Base-by-base conservation (phyloP, 2,329 filamentous ascomycete species). In the Diaporthe amygdali region DNA sequence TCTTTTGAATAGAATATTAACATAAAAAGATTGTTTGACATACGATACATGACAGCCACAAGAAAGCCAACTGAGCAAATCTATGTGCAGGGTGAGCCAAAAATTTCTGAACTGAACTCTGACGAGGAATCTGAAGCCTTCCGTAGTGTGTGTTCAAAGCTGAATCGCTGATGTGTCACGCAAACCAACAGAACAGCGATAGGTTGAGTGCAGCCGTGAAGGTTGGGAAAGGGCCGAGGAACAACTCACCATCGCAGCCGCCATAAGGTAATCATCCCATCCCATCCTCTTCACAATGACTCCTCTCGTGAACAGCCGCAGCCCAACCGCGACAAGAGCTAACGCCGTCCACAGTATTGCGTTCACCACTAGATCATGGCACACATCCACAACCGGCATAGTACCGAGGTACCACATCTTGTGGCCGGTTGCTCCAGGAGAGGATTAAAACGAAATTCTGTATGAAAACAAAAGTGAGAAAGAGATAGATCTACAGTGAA, bases 201-300 rank as follows among this genome's bases (percentile, higher is more conserved):
- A 47, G 20, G 27, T 10, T 20, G 44, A 22, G 1, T 12, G 30
- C 6, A 25, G 32, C 5, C 9, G 9, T 34, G 14, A n/a, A 25
- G 8, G 8, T 5, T 14, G 5, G 37, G 12, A 17, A n/a, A 12
- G 7, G 10, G 20, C 34, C 6, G 15, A 27, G 15, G 27, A 37
- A 15, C 5, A 10, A 68, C 74, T 70, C 49, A 76, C 74, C 71
- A 76, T 74, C 6, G 75, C 68, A 6, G 54, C 44, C 9, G 69
- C 56, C 41, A 77, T 77, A 4, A 76, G 64, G 8, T 32, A 72
- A 34, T 77, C 76, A 32, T 77, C 76, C 17, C 59, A 72, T 14
- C 76, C 76, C 17, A 74, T 30, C 22, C 72, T 74, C 39, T 71
- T 73, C 12, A 77, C 55, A 27, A 77, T 20, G 20, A 76, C 41